These are phyloP conservation scores for Emergomyces orientalis DNA, from an alignment of 2,329 filamentous ascomycete genomes.

Conservation along the genomic window DNA sequence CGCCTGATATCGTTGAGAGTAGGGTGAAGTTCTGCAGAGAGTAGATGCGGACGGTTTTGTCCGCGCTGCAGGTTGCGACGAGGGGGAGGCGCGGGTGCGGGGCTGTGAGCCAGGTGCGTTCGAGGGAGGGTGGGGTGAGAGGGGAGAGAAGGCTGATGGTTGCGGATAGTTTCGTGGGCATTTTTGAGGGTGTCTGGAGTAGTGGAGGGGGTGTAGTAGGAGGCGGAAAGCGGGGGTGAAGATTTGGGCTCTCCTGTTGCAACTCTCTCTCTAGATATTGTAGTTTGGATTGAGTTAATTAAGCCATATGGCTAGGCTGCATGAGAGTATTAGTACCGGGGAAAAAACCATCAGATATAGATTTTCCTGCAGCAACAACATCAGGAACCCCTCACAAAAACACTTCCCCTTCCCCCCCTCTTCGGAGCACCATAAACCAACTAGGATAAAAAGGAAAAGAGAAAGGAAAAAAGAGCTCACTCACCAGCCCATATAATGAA, in stretches of 20 bases:
- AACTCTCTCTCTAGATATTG: background rate
- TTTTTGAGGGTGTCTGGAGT: background rate
- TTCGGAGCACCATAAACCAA: accelerated
- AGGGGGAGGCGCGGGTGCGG: conserved; percentile 83
- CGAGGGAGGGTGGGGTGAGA: conserved; percentile 43
- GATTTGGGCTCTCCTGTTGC: background rate
- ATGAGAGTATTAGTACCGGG: background rate
- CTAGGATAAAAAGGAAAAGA: background rate
- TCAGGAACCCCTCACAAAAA: background rate
- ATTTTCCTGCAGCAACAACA: background rate
- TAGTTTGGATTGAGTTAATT: background rate
- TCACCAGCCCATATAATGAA: background rate
- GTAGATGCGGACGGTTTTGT: conserved; percentile 82
- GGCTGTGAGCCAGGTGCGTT: conserved; percentile 73
- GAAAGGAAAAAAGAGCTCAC: background rate
- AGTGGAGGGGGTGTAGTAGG: background rate
- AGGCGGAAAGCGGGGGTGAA: background rate
- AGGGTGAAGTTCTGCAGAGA: conserved; percentile 71
- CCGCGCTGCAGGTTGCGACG: conserved; percentile 76
- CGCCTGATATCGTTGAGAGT: conserved; percentile 71
- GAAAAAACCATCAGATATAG: background rate
- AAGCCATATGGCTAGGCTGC: background rate
- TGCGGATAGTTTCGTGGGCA: background rate
- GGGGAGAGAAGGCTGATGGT: conserved; percentile 36
- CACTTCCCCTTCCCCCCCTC: background rate